Conservation (phyloP, 1,139 yeast genomes). For the Arxiozyma slooffiae region DNA sequence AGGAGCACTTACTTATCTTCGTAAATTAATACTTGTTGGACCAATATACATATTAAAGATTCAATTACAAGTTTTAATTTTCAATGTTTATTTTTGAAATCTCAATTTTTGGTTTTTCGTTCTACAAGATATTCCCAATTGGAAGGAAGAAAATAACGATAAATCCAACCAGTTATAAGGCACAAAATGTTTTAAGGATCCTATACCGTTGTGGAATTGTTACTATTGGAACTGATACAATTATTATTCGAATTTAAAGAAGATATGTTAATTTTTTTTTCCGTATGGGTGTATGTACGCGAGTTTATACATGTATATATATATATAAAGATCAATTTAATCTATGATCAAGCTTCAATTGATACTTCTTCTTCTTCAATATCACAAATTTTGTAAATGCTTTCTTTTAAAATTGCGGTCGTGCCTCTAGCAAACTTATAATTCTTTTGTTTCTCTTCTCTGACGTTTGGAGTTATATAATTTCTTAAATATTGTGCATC, state of each 20-base stretch:
- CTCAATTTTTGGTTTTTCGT: background rate
- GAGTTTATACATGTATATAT: too few relatives aligned
- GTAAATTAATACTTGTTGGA: background rate
- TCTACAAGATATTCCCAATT: background rate
- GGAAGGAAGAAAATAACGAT: too few relatives aligned
- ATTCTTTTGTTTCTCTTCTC: constrained; percentile 69
- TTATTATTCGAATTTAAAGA: background rate
- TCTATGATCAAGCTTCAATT: constrained; percentile 16
- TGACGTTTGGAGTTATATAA: constrained; percentile 80
- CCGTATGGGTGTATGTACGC: background rate
- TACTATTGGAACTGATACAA: too few relatives aligned
- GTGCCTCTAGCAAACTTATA: constrained; percentile 88
- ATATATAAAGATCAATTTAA: too few relatives aligned
- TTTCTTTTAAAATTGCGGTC: constrained; percentile 67
- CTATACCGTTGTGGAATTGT: background rate
- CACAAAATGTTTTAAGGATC: background rate
- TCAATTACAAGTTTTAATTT: background rate
- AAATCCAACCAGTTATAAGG: background rate
- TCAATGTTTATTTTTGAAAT: background rate
- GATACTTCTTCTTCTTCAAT: constrained; percentile 56
- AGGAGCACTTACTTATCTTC: too few relatives aligned
- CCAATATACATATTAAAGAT: background rate
- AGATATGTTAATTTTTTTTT: background rate
- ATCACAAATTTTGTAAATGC: constrained; percentile 55
- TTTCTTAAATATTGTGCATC: constrained; percentile 79